Conservation (phyloP, 176 grass and related monocot genomes). For the Miscanthus lutarioriparius region DNA sequence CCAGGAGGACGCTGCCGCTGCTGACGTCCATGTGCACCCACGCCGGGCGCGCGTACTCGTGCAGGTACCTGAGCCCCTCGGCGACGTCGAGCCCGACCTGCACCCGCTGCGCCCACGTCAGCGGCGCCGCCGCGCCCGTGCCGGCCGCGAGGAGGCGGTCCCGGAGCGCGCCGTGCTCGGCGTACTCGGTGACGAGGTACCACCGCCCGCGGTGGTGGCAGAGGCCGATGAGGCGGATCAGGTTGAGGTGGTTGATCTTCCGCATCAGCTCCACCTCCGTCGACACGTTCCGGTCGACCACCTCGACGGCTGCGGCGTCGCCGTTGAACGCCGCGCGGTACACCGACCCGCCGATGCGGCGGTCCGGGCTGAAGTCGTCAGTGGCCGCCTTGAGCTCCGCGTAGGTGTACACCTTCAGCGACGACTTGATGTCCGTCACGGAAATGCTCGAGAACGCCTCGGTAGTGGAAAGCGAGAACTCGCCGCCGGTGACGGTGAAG, state of each 20-base stretch:
- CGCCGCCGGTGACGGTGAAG: no score
- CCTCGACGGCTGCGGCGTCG: conserved; percentile 44
- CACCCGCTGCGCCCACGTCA: conserved; percentile 64
- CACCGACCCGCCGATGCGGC: conserved; percentile 44
- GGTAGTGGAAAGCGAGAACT: neutral
- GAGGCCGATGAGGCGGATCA: conserved; percentile 59
- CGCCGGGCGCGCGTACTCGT: conserved; percentile 52
- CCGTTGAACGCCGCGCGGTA: conserved; percentile 58
- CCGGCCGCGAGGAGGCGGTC: conserved; percentile 39
- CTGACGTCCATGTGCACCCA: conserved; percentile 83
- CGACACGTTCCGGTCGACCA: conserved; percentile 45
- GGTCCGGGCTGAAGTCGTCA: conserved; percentile 45
- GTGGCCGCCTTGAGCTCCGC: conserved; percentile 53
- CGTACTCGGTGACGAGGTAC: conserved; percentile 75
- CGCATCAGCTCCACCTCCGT: conserved; percentile 55
- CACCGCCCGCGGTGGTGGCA: conserved; percentile 54
- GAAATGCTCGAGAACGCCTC: conserved; percentile 52
- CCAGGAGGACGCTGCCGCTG: conserved; percentile 56
- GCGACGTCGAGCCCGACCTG: conserved; percentile 64
- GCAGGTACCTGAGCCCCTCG: conserved; percentile 71
- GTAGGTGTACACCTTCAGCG: conserved; percentile 60
- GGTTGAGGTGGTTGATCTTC: conserved; percentile 71
- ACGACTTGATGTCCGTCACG: conserved; percentile 50
- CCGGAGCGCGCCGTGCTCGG: conserved; percentile 51
- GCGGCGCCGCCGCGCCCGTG: neutral